Evolutionary conservation across 345 rosid species (phyloP).

Genomic region (Crucihimalaya himalaica): DNA sequence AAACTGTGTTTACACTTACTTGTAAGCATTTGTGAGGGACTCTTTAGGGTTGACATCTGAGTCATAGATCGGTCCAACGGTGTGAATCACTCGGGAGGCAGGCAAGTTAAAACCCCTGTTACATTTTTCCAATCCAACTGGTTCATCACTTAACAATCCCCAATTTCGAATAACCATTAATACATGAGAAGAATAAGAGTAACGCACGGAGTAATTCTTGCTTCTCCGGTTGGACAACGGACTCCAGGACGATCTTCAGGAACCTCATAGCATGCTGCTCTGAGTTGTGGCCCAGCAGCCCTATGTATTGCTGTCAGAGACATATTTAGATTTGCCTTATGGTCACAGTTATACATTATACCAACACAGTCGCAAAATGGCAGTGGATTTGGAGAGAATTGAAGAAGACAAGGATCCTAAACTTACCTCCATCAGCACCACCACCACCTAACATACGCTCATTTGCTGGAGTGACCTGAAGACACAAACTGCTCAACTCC

Average conservation of each 20-base stretch:
- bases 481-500: not conserved
- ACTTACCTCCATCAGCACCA: constrained; percentile 88
- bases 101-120: constrained; percentile 81
- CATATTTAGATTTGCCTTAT: not conserved
- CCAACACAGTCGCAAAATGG: not conserved
- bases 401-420: not conserved
- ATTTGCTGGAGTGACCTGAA: constrained; percentile 83
- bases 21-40: constrained; percentile 63
- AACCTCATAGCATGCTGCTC: constrained; percentile 64
- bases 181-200: not conserved
- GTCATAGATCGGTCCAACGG: constrained; percentile 80
- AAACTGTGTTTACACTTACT: constrained; percentile 38
- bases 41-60: constrained; percentile 52
- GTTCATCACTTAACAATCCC: constrained; percentile 12
- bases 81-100: constrained; percentile 73
- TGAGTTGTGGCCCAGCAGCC: constrained; percentile 80
- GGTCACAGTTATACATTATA: not conserved
- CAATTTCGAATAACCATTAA: not conserved
- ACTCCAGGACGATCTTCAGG: constrained; percentile 68
- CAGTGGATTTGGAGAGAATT: not conserved
- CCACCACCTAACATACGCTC: constrained; percentile 92
- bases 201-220: constrained; percentile 75
- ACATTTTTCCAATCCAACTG: constrained; percentile 11
- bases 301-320: constrained; percentile 61
- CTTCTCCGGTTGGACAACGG: constrained; percentile 86